Base-by-base conservation (phyloP, 2,329 filamentous ascomycete species). In the Aspergillus proliferans region DNA sequence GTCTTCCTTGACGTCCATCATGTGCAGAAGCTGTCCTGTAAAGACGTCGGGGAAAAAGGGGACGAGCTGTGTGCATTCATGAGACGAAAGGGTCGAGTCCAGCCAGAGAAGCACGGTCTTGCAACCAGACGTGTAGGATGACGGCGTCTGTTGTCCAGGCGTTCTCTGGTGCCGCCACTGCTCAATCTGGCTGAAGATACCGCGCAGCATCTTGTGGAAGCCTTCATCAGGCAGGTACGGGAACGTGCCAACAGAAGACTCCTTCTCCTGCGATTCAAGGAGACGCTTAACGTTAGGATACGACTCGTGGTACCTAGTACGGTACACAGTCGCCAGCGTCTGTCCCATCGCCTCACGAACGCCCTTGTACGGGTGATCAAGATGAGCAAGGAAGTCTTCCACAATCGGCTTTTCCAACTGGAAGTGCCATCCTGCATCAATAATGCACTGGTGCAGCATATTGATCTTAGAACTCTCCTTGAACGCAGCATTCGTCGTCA, bases 1-100 rank as follows among this genome's bases (percentile, higher is more conserved):
- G 61, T 98, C 93, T 69, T 98, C 93, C 69, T 97, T 97, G 67
- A 98, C 89, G 64, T 98, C 93, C 92, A 98, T 98, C 93, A 98
- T 98, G 75, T 98, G 91, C 46, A 98, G 75, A 12, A 98, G 81
- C 66, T 96, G 88, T 60, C 93, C 88, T 67, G 95, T 93, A 63
- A 97, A 92, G 0, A 86, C 78, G 33, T 87, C 80, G 0, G 90
- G 87, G 75, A 98, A 97, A 79, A 96, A 97, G 3, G 85, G 83
- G 15, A 94, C 83, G 12, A 98, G 81, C 64, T 93, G 86, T 0
- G 84, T 95, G 70, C 93, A 98, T 66, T 97, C 93, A 55, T 94
- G 87, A 0, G 89, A 95, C 2, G 88, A 89, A 3, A 98, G 77
- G 14, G 89, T 93, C 44, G 84, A 87, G 70, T 98, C 93, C 4